Base-by-base conservation (phyloP, 208 protist genomes). In the Phytomonas sp. region DNA sequence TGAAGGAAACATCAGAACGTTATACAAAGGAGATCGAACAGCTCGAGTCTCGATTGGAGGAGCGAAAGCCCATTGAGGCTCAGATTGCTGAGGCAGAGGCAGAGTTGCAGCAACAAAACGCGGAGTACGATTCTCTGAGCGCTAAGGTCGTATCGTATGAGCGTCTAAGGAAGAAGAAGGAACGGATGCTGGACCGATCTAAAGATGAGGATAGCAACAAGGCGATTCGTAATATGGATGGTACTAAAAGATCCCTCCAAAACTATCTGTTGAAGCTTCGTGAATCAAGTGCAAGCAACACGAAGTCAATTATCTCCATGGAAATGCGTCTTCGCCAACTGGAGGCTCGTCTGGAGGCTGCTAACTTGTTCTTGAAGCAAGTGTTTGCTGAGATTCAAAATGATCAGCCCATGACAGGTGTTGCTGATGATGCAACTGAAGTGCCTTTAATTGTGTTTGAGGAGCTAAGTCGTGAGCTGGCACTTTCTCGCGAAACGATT, bases 91-190 rank as follows among this genome's bases (percentile, higher is more conserved):
- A 81, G 63, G 83, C 89, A 0, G 77, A 88, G 37, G 71, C 85
- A 68, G 71, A 71, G 56, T 68, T 93, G 68, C 72, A 67, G 61
- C 59, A 85, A 69, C 65, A 82, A 62, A 75, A 74, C 61, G 60
- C 43, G 5, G 46, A 81, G 46, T 76, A 87, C 62, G 63, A 73
- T 62, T 72, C 81, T 65, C 63, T 84, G 62, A 26, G 69, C n/a
- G 80, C 83, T 33, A 62, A 95, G 74, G 68, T 90, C 9, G 84
- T 79, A 73, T 88, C 80, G 32, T 79, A 82, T 66, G 79, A 92
- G 76, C 89, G 85, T 13, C 78, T 95, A 17, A 76, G 77, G 56
- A 90, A 92, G 76, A 93, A 91, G 73, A 95, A 92, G 74, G 87
- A 95, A 73, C 81, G 83, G 6, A 62, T 90, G 20, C 71, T 95